Evolutionary conservation across 2,329 filamentous ascomycete species (phyloP), one percentile per base, ranked within the genome.

Genomic region (Sporothrix sp.): DNA sequence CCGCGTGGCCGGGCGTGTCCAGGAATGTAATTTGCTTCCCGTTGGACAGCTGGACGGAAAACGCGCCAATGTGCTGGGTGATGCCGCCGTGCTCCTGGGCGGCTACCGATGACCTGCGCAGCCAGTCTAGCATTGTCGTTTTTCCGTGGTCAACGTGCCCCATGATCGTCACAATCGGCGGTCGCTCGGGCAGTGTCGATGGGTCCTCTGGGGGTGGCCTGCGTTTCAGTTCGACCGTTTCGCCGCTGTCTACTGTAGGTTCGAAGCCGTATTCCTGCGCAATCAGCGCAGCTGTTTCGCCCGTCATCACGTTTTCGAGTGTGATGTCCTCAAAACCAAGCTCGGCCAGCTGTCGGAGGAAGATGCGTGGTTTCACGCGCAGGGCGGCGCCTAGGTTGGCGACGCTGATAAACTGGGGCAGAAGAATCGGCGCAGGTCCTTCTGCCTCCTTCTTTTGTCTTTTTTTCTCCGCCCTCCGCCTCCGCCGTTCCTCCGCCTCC

Each of bases 61-160:
- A 98, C 14, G 93, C 93, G 66, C 93, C 94, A 58, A 98, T 98
- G 62, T 98, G 93, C 65, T 98, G 93, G 0, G 93, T 98, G 63
- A 98, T 98, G 32, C 93, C 93, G 56, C 93, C 93, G 63, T 96
- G 90, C 65, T 98, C 93, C 49, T 85, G 81, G 6, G 88, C 88
- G 37, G 84, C 94, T 38, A 98, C 81, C 7, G 89, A 96, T 1
- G 90, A 93, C 60, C 95, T 94, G 33, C 93, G 85, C 39, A 98
- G 73, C 69, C 84, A 97, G 64, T 98, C 93, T 9, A 98, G 74
- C 37, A 98, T 82, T 0, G 94, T 98, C 1, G 93, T 98, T 71
- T 98, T 98, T 49, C 93, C 93, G 65, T 98, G 93, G 64, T 98
- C 94, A 59, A 98, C 93, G 58, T 98, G 93, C 2, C 93, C 93